These are phyloP conservation scores for Discostella pseudostelligera DNA, from an alignment of 108 stramenopile species.

Conservation along the genomic window DNA sequence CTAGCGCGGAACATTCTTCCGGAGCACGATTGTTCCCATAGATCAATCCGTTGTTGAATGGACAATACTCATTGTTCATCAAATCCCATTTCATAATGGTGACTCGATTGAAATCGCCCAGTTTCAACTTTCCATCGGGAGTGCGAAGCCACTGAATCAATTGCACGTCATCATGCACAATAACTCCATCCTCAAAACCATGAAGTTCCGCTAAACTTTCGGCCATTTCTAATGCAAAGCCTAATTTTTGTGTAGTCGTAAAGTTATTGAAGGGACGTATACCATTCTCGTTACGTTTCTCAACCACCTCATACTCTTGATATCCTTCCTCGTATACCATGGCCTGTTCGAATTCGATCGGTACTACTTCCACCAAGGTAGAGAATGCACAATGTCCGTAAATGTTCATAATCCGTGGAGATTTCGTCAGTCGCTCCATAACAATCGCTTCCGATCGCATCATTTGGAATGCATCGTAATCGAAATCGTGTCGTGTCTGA, in stretches of 20 bases:
- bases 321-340: slow-evolving; percentile 22
- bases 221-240: slow-evolving; percentile 64
- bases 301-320: slow-evolving; percentile 63
- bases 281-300: slow-evolving; percentile 48
- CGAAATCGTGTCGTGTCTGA: slow-evolving; percentile 39
- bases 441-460: slow-evolving; percentile 62
- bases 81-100: slow-evolving; percentile 57
- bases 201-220: slow-evolving; percentile 72
- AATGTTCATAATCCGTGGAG: slow-evolving; percentile 65
- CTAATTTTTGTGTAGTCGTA: slow-evolving; percentile 60
- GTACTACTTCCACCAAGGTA: slow-evolving; percentile 56
- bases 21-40: slow-evolving; percentile 58
- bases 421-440: slow-evolving; percentile 63
- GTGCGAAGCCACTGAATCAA: slow-evolving; percentile 75
- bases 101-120: slow-evolving; percentile 84
- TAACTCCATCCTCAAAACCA: slow-evolving; percentile 62
- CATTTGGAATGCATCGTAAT: slow-evolving; percentile 15
- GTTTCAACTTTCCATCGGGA: slow-evolving; percentile 57
- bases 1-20: slow-evolving; percentile 56
- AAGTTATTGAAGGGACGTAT: slow-evolving; percentile 57
- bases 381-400: slow-evolving; percentile 69
- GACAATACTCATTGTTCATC: slow-evolving; percentile 59
- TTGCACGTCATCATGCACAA: slow-evolving; percentile 78
- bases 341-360: slow-evolving; percentile 57
- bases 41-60: slow-evolving; percentile 60